phyloP scores from a whole-genome alignment of 805 yeast genomes.

The Scheffersomyces ergatensis region DNA sequence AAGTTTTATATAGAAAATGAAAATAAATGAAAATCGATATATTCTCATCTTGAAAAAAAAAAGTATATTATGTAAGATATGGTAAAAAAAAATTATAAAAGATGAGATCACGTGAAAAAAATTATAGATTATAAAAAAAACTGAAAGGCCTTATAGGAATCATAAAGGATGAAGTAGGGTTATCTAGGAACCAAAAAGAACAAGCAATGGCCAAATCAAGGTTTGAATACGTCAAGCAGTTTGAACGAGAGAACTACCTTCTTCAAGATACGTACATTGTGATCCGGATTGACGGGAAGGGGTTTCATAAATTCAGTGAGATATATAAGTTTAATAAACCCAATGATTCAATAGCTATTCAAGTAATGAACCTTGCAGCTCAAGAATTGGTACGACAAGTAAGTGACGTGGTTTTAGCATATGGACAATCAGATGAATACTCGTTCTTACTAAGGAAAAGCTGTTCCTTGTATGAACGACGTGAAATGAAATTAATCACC shows the following conservation, averaged over 20 bases:
- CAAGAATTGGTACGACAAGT: constrained; percentile 57
- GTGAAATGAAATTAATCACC: constrained; percentile 78
- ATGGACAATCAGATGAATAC: constrained; percentile 95
- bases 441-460: constrained; percentile 68
- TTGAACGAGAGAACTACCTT: constrained; percentile 70
- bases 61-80: not conserved
- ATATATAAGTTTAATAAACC: constrained; percentile 81
- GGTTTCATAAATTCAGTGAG: constrained; percentile 83
- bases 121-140: too few species aligned
- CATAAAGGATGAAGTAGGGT: too few species aligned
- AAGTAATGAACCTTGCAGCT: constrained; percentile 83
- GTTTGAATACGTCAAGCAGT: constrained; percentile 80
- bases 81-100: not conserved
- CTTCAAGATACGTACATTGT: constrained; percentile 82
- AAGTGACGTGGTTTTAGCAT: constrained; percentile 76
- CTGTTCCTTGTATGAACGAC: constrained; percentile 73
- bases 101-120: not conserved
- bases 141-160: too few species aligned
- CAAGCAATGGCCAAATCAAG: constrained; percentile 74
- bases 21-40: too few species aligned
- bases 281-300: constrained; percentile 88
- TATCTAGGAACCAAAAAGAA: too few species aligned
- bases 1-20: too few species aligned
- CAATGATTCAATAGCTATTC: constrained; percentile 74
- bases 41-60: not conserved